These are phyloP conservation scores for Clavispora vitiphila DNA, from an alignment of 805 yeast genomes.

Conservation along the genomic window DNA sequence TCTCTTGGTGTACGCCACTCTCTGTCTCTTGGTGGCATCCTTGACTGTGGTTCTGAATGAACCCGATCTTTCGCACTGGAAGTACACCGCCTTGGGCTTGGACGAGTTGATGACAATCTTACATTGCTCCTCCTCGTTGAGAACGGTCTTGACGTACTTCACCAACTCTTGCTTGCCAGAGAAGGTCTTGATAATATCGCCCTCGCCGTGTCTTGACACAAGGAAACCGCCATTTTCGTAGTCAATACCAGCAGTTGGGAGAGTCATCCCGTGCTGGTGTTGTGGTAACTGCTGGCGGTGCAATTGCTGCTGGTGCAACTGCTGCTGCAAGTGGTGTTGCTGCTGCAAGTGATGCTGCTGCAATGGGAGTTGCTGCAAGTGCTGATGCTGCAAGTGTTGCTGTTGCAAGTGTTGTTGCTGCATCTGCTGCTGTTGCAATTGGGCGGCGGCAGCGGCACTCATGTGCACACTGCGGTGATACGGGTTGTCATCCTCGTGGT, in stretches of 20 bases:
- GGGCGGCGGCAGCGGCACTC: slow-evolving; percentile 15
- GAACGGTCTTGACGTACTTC: slow-evolving; percentile 33
- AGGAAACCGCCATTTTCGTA: slow-evolving; percentile 17
- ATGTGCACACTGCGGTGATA: slow-evolving; percentile 16
- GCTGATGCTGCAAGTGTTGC: slow-evolving; percentile 16
- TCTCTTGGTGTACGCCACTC: slow-evolving; percentile 44
- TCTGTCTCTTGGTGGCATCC: slow-evolving; percentile 40
- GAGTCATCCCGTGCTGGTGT: slow-evolving; percentile 16
- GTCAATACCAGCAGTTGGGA: slow-evolving; percentile 16
- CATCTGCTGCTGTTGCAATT: slow-evolving; percentile 14
- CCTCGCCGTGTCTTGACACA: slow-evolving; percentile 17
- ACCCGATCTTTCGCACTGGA: slow-evolving; percentile 44
- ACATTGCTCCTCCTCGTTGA: slow-evolving; percentile 33
- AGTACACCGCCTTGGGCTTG: slow-evolving; percentile 44
- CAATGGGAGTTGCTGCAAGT: slow-evolving; percentile 5
- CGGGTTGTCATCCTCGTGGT: slow-evolving; percentile 15
- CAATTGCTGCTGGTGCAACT: slow-evolving; percentile 8
- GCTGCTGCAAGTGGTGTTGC: slow-evolving; percentile 7
- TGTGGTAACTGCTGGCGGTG: slow-evolving; percentile 18
- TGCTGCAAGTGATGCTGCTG: slow-evolving; percentile 2
- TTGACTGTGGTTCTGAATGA: slow-evolving; percentile 43
- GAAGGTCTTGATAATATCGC: slow-evolving; percentile 20
- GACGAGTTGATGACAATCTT: slow-evolving; percentile 43
- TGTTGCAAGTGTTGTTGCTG: slow-evolving; percentile 16
- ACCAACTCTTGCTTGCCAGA: slow-evolving; percentile 18